Evolutionary conservation across 2,329 filamentous ascomycete species (phyloP).

Genomic region (Mariannaea elegans): DNA sequence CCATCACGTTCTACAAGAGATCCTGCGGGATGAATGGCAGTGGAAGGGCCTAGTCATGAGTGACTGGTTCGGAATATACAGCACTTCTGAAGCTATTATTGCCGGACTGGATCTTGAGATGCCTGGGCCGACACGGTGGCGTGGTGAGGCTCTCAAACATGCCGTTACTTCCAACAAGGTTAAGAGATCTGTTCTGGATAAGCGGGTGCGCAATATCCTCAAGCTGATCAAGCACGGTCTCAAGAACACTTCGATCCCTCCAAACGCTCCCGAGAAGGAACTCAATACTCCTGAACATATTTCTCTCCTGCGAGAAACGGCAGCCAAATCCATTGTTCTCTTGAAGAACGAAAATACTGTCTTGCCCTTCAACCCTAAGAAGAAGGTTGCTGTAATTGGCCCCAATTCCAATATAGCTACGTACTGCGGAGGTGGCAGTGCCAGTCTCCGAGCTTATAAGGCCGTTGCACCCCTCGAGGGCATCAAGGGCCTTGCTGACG

Average conservation of each 20-base stretch:
- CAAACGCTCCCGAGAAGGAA: constrained; percentile 24
- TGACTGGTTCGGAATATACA: constrained; percentile 47
- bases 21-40: constrained; percentile 45
- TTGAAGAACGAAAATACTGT: constrained; percentile 23
- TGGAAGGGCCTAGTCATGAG: constrained; percentile 47
- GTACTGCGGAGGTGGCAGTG: constrained; percentile 45
- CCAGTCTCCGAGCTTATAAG: constrained; percentile 44
- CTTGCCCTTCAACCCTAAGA: constrained; percentile 12
- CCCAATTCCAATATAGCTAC: constrained; percentile 57
- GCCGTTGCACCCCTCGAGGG: constrained; percentile 44
- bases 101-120: constrained; percentile 47
- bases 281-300: constrained; percentile 36
- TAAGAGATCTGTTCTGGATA: constrained; percentile 37
- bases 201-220: constrained; percentile 43
- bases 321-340: constrained; percentile 69
- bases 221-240: constrained; percentile 41
- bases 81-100: constrained; percentile 41
- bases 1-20: constrained; percentile 30
- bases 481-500: constrained; percentile 32
- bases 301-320: constrained; percentile 47
- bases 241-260: constrained; percentile 20
- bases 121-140: constrained; percentile 46
- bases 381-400: constrained; percentile 58
- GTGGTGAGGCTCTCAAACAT: constrained; percentile 33
- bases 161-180: constrained; percentile 42